A percentile compares a stretch with the other conserved stretches of the same genome.
Evolutionary conservation across 257 asterid species (phyloP).

Genomic region (Solanum chiquidenum): DNA sequence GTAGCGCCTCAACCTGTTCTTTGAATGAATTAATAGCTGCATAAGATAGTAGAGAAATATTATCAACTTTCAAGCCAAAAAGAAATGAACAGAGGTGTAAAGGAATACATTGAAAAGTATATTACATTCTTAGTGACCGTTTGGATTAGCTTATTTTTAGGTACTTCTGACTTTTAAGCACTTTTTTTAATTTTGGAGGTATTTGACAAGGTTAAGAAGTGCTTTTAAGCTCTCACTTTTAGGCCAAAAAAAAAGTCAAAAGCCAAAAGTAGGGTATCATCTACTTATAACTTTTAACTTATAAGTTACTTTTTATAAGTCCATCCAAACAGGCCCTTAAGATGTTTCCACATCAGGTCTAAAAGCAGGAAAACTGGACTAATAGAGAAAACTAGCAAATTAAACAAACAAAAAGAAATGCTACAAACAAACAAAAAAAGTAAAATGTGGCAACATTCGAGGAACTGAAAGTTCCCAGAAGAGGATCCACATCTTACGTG

Average conservation of each 20-base stretch:
- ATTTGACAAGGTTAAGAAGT: background rate
- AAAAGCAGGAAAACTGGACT: background rate
- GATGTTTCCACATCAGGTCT: background rate
- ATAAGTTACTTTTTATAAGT: too few species aligned
- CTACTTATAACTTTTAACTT: background rate
- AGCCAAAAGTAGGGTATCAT: background rate
- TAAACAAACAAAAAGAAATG: background rate
- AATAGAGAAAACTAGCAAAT: background rate
- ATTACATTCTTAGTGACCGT: background rate
- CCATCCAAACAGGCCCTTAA: too few species aligned
- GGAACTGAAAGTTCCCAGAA: background rate
- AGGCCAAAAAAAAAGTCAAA: background rate
- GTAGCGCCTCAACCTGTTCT: slow-evolving; percentile 77
- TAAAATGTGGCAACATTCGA: background rate
- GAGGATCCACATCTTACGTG: background rate
- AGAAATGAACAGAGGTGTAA: background rate
- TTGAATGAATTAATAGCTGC: slow-evolving; percentile 89
- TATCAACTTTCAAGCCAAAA: background rate
- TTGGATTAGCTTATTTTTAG: background rate
- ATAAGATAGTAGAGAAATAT: slow-evolving; percentile 4
- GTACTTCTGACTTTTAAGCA: background rate
- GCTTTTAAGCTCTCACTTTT: background rate
- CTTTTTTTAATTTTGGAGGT: background rate
- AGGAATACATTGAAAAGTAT: background rate
- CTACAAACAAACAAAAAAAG: background rate